Conservation (phyloP, 805 yeast species). For the Metschnikowia vanudenii region DNA sequence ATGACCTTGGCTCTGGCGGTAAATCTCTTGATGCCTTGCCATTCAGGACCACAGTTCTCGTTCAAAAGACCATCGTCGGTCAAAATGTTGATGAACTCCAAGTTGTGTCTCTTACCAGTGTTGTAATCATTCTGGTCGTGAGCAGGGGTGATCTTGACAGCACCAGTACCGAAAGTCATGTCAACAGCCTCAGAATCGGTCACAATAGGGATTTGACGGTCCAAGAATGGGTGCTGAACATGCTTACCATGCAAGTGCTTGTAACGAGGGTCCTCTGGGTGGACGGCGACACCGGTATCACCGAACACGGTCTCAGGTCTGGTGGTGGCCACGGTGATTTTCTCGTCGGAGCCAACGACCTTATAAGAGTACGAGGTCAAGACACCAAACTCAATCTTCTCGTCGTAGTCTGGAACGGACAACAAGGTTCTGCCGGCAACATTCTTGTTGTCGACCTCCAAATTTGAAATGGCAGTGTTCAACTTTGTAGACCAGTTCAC, state of each 20-base stretch:
- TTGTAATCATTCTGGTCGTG: constrained; percentile 96
- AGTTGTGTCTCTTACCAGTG: constrained; percentile 90
- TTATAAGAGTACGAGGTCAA: constrained; percentile 93
- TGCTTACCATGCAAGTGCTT: constrained; percentile 92
- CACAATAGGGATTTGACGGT: constrained; percentile 81
- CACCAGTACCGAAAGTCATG: constrained; percentile 99
- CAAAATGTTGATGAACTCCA: constrained; percentile 84
- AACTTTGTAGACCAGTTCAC: constrained; percentile 96
- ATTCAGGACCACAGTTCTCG: constrained; percentile 84
- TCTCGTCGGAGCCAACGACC: constrained; percentile 83
- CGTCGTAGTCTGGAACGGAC: constrained; percentile 86
- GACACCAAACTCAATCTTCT: constrained; percentile 93
- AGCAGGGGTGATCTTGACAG: constrained; percentile 98
- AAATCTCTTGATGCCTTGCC: constrained; percentile 87
- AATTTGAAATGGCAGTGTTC: constrained; percentile 92
- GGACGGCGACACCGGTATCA: constrained; percentile 97
- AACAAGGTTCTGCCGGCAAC: constrained; percentile 77
- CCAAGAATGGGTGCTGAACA: constrained; percentile 86
- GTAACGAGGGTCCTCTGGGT: constrained; percentile 92
- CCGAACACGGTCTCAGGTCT: constrained; percentile 99
- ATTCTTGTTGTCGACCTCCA: constrained; percentile 93
- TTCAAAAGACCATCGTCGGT: constrained; percentile 92
- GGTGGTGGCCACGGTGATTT: constrained; percentile 89
- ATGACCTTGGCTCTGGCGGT: constrained; percentile 88
- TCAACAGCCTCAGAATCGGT: constrained; percentile 93